phyloP scores from a whole-genome alignment of 1,139 yeast species.

The Pichia sp. region DNA sequence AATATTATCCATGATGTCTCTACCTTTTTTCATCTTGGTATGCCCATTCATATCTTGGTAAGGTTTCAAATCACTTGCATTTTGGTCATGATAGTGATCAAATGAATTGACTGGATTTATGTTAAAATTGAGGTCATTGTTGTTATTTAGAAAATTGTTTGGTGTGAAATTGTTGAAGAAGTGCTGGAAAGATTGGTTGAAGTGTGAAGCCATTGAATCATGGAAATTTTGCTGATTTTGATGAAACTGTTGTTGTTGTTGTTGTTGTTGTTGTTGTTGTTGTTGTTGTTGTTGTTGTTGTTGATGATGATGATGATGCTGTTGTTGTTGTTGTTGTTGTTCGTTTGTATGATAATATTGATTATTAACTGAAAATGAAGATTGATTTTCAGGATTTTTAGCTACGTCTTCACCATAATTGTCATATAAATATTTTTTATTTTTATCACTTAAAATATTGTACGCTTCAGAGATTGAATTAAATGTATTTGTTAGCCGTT shows the following conservation, averaged over 20 bases:
- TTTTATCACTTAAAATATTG: slow-evolving; percentile 44
- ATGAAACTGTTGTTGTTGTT: not conserved
- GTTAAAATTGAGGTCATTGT: not conserved
- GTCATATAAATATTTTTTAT: slow-evolving; percentile 42
- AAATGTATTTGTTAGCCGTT: slow-evolving; percentile 32
- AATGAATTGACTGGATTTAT: not conserved
- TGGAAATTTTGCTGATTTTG: not conserved
- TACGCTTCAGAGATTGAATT: slow-evolving; percentile 49
- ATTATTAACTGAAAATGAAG: slow-evolving; percentile 10
- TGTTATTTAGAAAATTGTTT: slow-evolving; percentile 1
- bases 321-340: not conserved
- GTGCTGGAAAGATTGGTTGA: slow-evolving; percentile 5
- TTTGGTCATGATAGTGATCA: slow-evolving; percentile 4
- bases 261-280: not conserved
- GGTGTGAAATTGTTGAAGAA: slow-evolving; percentile 6
- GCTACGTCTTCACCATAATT: slow-evolving; percentile 52
- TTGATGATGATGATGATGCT: not conserved
- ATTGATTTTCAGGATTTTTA: slow-evolving; percentile 14
- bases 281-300: not conserved
- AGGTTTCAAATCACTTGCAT: not conserved
- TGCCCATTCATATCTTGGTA: not conserved
- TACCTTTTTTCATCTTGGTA: slow-evolving; percentile 31
- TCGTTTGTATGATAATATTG: slow-evolving; percentile 4
- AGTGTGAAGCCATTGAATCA: not conserved
- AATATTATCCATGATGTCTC: slow-evolving; percentile 42